phyloP scores from a whole-genome alignment of 2,329 filamentous ascomycete species.

The Fusarium foetens region DNA sequence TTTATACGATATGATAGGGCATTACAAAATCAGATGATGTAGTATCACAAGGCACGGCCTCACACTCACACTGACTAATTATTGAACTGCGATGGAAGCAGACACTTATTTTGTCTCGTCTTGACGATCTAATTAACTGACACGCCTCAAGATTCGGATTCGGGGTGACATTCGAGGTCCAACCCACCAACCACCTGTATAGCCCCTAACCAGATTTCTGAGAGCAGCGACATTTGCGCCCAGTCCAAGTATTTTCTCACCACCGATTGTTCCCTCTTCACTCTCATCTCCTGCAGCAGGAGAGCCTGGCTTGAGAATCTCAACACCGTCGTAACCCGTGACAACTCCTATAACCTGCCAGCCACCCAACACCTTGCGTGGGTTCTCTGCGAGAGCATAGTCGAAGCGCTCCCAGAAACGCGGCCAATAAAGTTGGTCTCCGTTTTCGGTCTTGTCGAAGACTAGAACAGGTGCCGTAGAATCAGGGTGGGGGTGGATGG shows the following conservation, averaged over 20 bases:
- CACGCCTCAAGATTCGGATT: conserved; percentile 60
- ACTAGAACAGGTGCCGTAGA: conserved; percentile 45
- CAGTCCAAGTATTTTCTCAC: conserved; percentile 55
- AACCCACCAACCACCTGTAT: conserved; percentile 72
- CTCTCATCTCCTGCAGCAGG: not conserved
- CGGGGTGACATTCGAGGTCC: conserved; percentile 69
- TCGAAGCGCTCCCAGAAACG: conserved; percentile 73
- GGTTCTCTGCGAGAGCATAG: conserved; percentile 68
- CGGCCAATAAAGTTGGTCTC: conserved; percentile 53
- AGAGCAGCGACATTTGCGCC: conserved; percentile 54
- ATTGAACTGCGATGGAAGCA: not conserved
- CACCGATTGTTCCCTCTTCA: conserved; percentile 16
- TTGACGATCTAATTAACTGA: conserved; percentile 9
- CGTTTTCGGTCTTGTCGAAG: conserved; percentile 72
- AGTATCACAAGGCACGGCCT: conserved; percentile 18
- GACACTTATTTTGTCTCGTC: not conserved
- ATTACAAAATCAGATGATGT: conserved; percentile 26
- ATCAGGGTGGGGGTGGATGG: conserved; percentile 23
- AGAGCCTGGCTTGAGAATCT: conserved; percentile 63
- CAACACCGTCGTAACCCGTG: conserved; percentile 67
- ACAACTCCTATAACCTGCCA: conserved; percentile 69
- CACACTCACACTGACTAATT: not conserved
- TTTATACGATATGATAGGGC: conserved; percentile 30
- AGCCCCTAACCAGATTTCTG: conserved; percentile 54
- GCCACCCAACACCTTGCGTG: conserved; percentile 55